These are phyloP conservation scores for Astrothelium macrocarpum DNA, from an alignment of 495 filamentous ascomycete species.

Conservation along the genomic window DNA sequence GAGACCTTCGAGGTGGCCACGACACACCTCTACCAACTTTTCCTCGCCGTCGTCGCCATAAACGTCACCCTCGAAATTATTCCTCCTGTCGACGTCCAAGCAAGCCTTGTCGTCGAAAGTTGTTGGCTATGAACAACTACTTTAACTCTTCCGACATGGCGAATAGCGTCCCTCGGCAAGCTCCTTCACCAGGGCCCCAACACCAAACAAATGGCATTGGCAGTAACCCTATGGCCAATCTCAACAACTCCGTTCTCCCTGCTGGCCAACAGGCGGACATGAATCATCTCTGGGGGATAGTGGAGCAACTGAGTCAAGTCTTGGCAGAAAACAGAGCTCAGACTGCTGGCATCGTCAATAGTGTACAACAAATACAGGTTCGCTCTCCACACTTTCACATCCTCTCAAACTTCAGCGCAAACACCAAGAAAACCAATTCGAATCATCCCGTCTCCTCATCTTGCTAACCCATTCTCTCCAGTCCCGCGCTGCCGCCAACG, in stretches of 20 bases:
- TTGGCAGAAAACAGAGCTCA: conserved; percentile 69
- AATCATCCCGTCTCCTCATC: neutral
- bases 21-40: neutral
- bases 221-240: neutral
- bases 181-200: neutral
- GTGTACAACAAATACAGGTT: conserved; percentile 53
- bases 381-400: conserved; percentile 15
- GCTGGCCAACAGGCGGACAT: conserved; percentile 83
- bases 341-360: conserved; percentile 62
- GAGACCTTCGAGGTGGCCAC: neutral
- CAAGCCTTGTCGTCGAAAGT: neutral
- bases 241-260: conserved; percentile 1
- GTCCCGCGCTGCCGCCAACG: conserved; percentile 22
- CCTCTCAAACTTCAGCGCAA: neutral
- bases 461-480: neutral
- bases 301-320: conserved; percentile 67
- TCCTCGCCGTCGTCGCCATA: neutral
- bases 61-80: neutral
- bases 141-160: conserved; percentile 1
- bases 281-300: conserved; percentile 73
- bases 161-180: conserved; percentile 1
- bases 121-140: neutral
- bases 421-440: neutral
- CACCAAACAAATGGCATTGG: conserved; percentile 1
- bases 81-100: neutral